phyloP scores from a whole-genome alignment of 306 rosid species.

The Datisca glomerata region DNA sequence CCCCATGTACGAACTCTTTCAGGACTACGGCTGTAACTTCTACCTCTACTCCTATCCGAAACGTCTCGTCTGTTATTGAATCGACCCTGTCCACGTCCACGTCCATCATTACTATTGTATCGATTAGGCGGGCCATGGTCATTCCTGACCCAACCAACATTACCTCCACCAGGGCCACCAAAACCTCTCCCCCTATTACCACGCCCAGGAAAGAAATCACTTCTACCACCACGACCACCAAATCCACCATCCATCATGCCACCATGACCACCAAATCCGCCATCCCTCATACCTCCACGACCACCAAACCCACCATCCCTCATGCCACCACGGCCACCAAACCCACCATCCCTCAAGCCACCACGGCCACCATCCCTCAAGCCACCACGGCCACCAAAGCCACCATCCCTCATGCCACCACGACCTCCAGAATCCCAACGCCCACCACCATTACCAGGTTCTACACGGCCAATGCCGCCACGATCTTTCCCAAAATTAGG shows the following conservation, averaged over 20 bases:
- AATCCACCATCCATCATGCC: slow-evolving; percentile 17
- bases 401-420: slow-evolving; percentile 51
- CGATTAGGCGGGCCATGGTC: slow-evolving; percentile 50
- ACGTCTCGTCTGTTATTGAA: slow-evolving; percentile 68
- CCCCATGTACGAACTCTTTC: slow-evolving; percentile 95
- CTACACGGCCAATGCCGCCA: slow-evolving; percentile 48
- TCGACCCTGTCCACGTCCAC: slow-evolving; percentile 80
- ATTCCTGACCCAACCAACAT: slow-evolving; percentile 63
- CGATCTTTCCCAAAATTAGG: slow-evolving; percentile 72
- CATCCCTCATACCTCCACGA: slow-evolving; percentile 22
- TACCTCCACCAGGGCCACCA: slow-evolving; percentile 57
- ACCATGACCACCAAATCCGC: slow-evolving; percentile 25
- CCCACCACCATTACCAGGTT: slow-evolving; percentile 25
- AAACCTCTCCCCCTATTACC: slow-evolving; percentile 77
- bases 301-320: slow-evolving; percentile 44
- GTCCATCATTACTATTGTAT: slow-evolving; percentile 45
- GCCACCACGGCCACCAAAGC: slow-evolving; percentile 52
- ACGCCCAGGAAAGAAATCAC: slow-evolving; percentile 65
- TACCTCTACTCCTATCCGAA: slow-evolving; percentile 45
- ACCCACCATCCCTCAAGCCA: slow-evolving; percentile 30
- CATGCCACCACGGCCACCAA: slow-evolving; percentile 46
- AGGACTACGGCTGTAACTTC: slow-evolving; percentile 82
- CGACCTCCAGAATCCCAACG: slow-evolving; percentile 51
- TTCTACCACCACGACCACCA: slow-evolving; percentile 54
- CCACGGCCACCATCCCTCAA: slow-evolving; percentile 46